Evolutionary conservation across 306 rosid genomes (phyloP).

Genomic region (Lagenaria siceraria): DNA sequence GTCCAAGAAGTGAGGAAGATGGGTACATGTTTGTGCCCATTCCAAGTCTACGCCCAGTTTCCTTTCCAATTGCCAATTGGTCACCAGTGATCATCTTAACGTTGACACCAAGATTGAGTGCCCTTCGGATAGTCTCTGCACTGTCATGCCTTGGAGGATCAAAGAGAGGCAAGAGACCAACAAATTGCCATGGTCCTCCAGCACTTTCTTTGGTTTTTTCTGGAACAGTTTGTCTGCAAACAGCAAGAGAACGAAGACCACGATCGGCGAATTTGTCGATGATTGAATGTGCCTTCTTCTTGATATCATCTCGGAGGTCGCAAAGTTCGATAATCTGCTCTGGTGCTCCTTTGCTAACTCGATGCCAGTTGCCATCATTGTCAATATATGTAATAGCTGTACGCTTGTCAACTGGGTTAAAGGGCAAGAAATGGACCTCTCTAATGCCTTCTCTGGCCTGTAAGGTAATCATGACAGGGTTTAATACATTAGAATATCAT

Average conservation of each 20-base stretch:
- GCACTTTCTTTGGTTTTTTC: slow-evolving; percentile 60
- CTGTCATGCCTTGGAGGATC: slow-evolving; percentile 96
- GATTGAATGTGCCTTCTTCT: slow-evolving; percentile 51
- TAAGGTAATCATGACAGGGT: not conserved
- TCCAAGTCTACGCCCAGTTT: slow-evolving; percentile 89
- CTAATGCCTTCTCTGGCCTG: slow-evolving; percentile 74
- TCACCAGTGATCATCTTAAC: slow-evolving; percentile 97
- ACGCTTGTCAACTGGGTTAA: slow-evolving; percentile 89
- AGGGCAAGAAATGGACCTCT: slow-evolving; percentile 82
- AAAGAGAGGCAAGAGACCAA: slow-evolving; percentile 82
- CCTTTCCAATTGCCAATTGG: slow-evolving; percentile 86
- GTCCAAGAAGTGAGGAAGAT: slow-evolving; percentile 83
- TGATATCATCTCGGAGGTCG: slow-evolving; percentile 44
- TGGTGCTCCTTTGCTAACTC: slow-evolving; percentile 93
- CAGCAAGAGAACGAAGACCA: slow-evolving; percentile 79
- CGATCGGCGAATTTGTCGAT: slow-evolving; percentile 85
- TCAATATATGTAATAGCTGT: slow-evolving; percentile 84
- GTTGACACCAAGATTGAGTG: slow-evolving; percentile 71
- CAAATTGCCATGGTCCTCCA: slow-evolving; percentile 72
- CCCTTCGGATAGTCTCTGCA: slow-evolving; percentile 80
- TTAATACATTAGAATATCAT: too few relatives aligned
- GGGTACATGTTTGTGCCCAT: slow-evolving; percentile 99
- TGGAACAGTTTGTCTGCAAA: slow-evolving; percentile 53
- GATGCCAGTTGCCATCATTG: slow-evolving; percentile 48
- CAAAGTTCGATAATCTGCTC: slow-evolving; percentile 91